Evolutionary conservation across 1,139 yeast genomes (phyloP).

Genomic region (Debaryomyces fabryi): DNA sequence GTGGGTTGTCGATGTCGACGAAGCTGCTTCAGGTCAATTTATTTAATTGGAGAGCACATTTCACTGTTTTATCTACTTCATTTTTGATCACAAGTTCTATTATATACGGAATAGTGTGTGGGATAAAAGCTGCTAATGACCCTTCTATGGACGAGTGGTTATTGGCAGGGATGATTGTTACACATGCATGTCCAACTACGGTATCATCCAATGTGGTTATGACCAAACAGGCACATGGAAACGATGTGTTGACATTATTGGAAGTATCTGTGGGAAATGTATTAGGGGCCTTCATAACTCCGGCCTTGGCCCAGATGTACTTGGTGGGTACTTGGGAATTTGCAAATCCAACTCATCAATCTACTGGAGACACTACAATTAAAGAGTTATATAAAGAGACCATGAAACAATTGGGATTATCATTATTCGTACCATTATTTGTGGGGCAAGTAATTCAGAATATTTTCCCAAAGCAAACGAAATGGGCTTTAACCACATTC

Average conservation of each 20-base stretch:
- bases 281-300: conserved; percentile 84
- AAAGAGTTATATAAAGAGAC: conserved; percentile 67
- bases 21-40: conserved; percentile 59
- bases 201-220: conserved; percentile 88
- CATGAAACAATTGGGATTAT: conserved; percentile 82
- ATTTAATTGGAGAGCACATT: conserved; percentile 80
- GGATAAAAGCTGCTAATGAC: conserved; percentile 62
- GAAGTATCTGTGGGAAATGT: conserved; percentile 86
- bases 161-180: conserved; percentile 75
- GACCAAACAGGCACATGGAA: conserved; percentile 85
- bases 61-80: conserved; percentile 66
- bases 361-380: conserved; percentile 48
- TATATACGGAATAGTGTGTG: conserved; percentile 73
- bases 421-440: conserved; percentile 80
- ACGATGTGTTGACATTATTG: conserved; percentile 74
- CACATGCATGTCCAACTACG: conserved; percentile 89
- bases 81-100: conserved; percentile 77
- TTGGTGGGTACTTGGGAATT: conserved; percentile 63
- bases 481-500: conserved; percentile 61
- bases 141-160: conserved; percentile 68
- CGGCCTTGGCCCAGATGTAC: conserved; percentile 78
- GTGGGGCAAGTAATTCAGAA: conserved; percentile 87
- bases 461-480: conserved; percentile 62
- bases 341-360: conserved; percentile 74
- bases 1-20: conserved; percentile 78